These are phyloP conservation scores for Cutaneotrichosporon daszewskae DNA, from an alignment of 1,284 basidiomycete genomes.

Conservation along the genomic window DNA sequence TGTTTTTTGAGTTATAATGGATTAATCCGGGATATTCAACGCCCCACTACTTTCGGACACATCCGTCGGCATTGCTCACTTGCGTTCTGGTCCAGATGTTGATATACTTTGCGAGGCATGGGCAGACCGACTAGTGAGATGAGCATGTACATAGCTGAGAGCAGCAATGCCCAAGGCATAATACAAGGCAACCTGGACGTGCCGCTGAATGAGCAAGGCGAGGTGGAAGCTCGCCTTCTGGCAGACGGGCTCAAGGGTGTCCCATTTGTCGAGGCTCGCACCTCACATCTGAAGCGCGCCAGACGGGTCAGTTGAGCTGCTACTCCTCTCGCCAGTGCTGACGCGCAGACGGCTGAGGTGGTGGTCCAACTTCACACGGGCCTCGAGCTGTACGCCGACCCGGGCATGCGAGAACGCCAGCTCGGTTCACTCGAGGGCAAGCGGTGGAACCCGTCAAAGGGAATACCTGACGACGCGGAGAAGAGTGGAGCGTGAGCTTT, in stretches of 20 bases:
- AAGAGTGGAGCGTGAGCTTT: slow-evolving; percentile 19
- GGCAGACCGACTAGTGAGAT: slow-evolving; percentile 43
- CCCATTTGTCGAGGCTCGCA: slow-evolving; percentile 25
- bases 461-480: slow-evolving; percentile 30
- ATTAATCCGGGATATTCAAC: background rate
- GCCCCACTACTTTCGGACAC: background rate
- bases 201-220: slow-evolving; percentile 39
- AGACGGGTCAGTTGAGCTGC: slow-evolving; percentile 25
- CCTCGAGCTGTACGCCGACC: slow-evolving; percentile 17
- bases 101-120: slow-evolving; percentile 38
- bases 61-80: background rate
- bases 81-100: slow-evolving; percentile 24
- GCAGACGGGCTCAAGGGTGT: slow-evolving; percentile 22
- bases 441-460: slow-evolving; percentile 19
- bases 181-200: slow-evolving; percentile 46
- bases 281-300: slow-evolving; percentile 34
- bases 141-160: background rate
- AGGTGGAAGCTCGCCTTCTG: slow-evolving; percentile 26
- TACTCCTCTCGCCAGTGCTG: background rate
- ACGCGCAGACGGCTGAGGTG: slow-evolving; percentile 35
- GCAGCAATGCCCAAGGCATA: slow-evolving; percentile 39
- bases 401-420: slow-evolving; percentile 29
- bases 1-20: too few relatives aligned
- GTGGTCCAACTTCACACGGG: slow-evolving; percentile 26
- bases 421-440: slow-evolving; percentile 35